A percentile compares a stretch with the other conserved stretches of the same genome.
Conservation (phyloP, 305 asterid genomes). For the Plantago rigida region DNA sequence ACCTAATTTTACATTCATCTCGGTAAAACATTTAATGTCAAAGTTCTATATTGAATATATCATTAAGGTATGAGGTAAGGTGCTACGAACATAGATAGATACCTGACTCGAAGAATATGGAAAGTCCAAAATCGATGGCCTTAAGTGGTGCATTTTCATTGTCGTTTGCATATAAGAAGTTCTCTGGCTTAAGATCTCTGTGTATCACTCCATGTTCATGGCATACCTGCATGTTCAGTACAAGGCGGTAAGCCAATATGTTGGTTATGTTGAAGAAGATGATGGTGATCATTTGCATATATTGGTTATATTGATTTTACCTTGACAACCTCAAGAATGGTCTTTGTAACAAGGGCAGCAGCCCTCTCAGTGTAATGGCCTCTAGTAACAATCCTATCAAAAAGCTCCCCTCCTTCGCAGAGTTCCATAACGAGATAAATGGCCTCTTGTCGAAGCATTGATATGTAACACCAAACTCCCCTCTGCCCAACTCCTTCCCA, state of each 20-base stretch:
- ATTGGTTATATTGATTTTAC: conserved; percentile 21
- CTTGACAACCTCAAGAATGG: conserved; percentile 82
- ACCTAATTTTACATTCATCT: conserved; percentile 30
- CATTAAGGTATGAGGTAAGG: neutral
- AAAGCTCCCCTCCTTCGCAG: conserved; percentile 83
- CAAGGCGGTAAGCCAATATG: no score
- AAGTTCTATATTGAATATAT: neutral
- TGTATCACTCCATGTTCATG: conserved; percentile 83
- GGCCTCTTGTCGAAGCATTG: conserved; percentile 53
- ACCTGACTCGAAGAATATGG: conserved; percentile 75
- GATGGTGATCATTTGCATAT: no score
- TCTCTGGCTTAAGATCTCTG: conserved; percentile 84
- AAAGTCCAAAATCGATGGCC: conserved; percentile 90
- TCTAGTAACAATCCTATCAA: conserved; percentile 70
- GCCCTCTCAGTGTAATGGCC: conserved; percentile 88
- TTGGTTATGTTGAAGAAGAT: no score
- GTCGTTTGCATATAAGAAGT: conserved; percentile 49
- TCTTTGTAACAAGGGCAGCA: conserved; percentile 67
- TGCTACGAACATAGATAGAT: neutral
- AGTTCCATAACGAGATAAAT: conserved; percentile 84
- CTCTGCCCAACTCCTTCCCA: conserved; percentile 79
- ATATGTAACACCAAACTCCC: conserved; percentile 84
- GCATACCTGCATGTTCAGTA: conserved; percentile 42
- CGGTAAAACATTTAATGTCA: neutral
- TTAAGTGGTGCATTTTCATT: conserved; percentile 58